Evolutionary conservation across 2,329 filamentous ascomycete genomes (phyloP), one percentile per base, ranked within the genome.

Genomic region (Trichoderma sp.): DNA sequence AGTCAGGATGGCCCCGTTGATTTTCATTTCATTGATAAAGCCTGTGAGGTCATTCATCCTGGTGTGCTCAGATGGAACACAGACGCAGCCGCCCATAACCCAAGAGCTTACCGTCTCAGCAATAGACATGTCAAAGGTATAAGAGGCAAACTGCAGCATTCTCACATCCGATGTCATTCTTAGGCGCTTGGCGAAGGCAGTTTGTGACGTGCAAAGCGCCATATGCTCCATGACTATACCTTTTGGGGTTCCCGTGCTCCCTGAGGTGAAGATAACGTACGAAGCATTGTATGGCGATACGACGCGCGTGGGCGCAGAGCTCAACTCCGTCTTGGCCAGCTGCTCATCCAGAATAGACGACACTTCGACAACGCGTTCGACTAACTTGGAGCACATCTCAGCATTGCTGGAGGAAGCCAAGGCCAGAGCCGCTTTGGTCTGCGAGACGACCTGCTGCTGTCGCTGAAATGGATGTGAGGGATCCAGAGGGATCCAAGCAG

Each of bases 111-210:
- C 52, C 7, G 73, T 71, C 54, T 72, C 72, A 14, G 59, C 46
- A 58, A 71, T 69, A 4, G 65, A 67, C 13, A 68, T 37, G 59
- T 73, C 72, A 60, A 73, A 73, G n/a, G 68, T 65, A 10, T 68
- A 72, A 7, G 72, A 71, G 24, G 66, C 68, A 32, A 73, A 73
- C 14, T 73, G 71, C 43, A 73, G 70, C 59, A 72, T 71, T 4
- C 63, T 67, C 13, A 63, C 61, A 7, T 59, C 55, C n/a, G 46
- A 34, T 14, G 37, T 55, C 59, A 72, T 65, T 1, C 63, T 24
- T 2, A 71, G 54, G 5, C 59, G 46, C 54, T 63, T 52, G 10
- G 56, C 18, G 13, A 59, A 64, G 10, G 46, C 68, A 13, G 67
- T 69, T 51, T 70, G 68, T 5, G 55, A 68, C 16, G 70, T 71